phyloP scores from a whole-genome alignment of 768 basidiomycete species.

The Pleurotus platypus region DNA sequence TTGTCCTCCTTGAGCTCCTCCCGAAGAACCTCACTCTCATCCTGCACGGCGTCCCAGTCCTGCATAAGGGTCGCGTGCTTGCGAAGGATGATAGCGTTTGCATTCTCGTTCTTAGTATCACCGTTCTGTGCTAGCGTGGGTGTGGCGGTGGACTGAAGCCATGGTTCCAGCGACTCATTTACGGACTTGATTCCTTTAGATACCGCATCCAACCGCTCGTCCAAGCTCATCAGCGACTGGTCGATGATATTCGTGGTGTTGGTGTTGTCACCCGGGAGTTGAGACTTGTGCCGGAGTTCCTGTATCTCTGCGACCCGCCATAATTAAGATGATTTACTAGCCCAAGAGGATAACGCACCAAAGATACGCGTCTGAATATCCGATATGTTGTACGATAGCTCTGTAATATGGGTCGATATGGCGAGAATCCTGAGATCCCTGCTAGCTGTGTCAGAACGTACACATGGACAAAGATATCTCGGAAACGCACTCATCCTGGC shows the following conservation, averaged over 20 bases:
- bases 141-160: constrained; percentile 45
- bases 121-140: constrained; percentile 39
- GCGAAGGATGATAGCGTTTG: constrained; percentile 45
- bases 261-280: constrained; percentile 53
- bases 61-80: constrained; percentile 70
- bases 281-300: constrained; percentile 86
- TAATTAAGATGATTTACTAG: constrained; percentile 6
- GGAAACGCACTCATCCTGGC: constrained; percentile 58
- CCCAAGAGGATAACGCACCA: constrained; percentile 40
- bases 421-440: constrained; percentile 77
- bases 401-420: constrained; percentile 82
- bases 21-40: constrained; percentile 74
- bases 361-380: constrained; percentile 92
- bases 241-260: constrained; percentile 72
- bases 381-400: constrained; percentile 81
- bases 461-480: constrained; percentile 7
- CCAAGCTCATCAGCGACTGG: constrained; percentile 72
- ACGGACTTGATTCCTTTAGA: constrained; percentile 69
- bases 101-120: constrained; percentile 31
- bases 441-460: constrained; percentile 17
- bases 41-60: constrained; percentile 82
- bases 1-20: constrained; percentile 98
- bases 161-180: constrained; percentile 61
- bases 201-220: constrained; percentile 74
- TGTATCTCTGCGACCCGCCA: constrained; percentile 66